phyloP scores from a whole-genome alignment of 2,329 filamentous ascomycete species.

The Keithomyces neogunnii region DNA sequence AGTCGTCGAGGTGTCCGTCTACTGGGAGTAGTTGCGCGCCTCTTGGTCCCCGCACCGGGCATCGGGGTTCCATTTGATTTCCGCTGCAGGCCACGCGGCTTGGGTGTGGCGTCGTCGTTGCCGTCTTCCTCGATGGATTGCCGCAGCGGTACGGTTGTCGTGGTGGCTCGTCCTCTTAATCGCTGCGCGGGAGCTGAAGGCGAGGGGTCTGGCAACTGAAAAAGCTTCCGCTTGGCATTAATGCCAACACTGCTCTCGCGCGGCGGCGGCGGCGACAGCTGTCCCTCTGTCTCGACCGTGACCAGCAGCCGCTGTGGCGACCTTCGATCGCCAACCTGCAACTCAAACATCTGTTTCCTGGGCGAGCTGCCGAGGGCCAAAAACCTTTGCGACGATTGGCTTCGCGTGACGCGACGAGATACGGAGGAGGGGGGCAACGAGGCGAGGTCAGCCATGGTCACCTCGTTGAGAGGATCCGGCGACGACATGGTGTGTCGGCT shows the following conservation, averaged over 20 bases:
- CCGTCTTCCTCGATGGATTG: conserved; percentile 25
- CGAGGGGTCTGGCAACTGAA: conserved; percentile 34
- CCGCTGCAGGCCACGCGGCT: conserved; percentile 36
- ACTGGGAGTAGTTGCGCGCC: conserved; percentile 37
- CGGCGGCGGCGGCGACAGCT: neutral
- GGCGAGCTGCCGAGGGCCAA: conserved; percentile 34
- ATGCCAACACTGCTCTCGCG: conserved; percentile 17
- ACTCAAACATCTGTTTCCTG: conserved; percentile 47
- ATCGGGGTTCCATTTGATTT: conserved; percentile 45
- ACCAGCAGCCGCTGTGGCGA: conserved; percentile 45
- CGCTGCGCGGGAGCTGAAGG: conserved; percentile 22
- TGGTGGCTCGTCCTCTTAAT: conserved; percentile 30
- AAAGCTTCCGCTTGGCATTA: conserved; percentile 31
- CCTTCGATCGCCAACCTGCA: conserved; percentile 42
- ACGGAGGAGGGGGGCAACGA: conserved; percentile 27
- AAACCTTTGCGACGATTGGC: conserved; percentile 31
- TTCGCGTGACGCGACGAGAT: conserved; percentile 35
- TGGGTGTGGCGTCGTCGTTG: conserved; percentile 29
- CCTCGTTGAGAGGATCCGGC: conserved; percentile 41
- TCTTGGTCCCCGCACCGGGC: conserved; percentile 32
- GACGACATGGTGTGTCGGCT: conserved; percentile 34
- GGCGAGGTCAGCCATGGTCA: conserved; percentile 21
- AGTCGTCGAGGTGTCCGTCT: conserved; percentile 25
- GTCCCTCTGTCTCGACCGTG: conserved; percentile 37
- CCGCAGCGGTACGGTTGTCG: conserved; percentile 43